Conservation (phyloP, 2,329 filamentous ascomycete species). For the Fusarium torreyae region DNA sequence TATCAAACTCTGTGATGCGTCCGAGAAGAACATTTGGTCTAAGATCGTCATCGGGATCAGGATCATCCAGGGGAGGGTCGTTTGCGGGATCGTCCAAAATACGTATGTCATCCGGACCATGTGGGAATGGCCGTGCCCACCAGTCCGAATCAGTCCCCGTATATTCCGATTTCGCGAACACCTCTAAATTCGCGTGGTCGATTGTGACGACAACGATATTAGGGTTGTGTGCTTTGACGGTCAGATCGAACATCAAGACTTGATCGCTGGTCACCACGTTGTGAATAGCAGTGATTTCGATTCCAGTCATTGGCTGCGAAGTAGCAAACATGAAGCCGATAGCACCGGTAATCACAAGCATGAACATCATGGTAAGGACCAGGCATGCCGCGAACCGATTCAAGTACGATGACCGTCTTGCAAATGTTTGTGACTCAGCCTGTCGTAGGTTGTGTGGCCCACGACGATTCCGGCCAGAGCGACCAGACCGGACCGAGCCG, state of each 20-base stretch:
- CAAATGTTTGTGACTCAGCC: constrained; percentile 80
- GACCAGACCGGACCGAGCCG: constrained; percentile 68
- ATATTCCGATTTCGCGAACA: constrained; percentile 95
- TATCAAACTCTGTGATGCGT: constrained; percentile 88
- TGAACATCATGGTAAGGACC: constrained; percentile 84
- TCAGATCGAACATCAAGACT: constrained; percentile 93
- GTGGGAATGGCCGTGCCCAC: constrained; percentile 62
- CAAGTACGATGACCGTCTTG: constrained; percentile 74
- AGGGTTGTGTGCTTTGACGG: constrained; percentile 90
- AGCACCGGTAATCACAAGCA: constrained; percentile 86
- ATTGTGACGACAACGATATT: constrained; percentile 92
- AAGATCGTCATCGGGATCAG: constrained; percentile 73
- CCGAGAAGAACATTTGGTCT: constrained; percentile 91
- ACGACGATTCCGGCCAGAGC: constrained; percentile 72
- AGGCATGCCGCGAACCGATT: constrained; percentile 88
- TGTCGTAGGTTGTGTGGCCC: constrained; percentile 72
- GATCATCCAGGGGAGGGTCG: constrained; percentile 67
- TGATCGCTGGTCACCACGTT: constrained; percentile 95
- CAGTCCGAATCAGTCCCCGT: constrained; percentile 79
- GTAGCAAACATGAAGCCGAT: constrained; percentile 93
- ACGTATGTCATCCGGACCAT: constrained; percentile 49
- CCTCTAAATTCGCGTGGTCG: constrained; percentile 87
- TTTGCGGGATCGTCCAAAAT: constrained; percentile 54
- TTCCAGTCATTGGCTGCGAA: constrained; percentile 86
- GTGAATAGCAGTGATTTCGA: constrained; percentile 84